Evolutionary conservation across 1,284 basidiomycete species (phyloP), one percentile per base, ranked within the genome.

Genomic region (Boletellus deceptivus): DNA sequence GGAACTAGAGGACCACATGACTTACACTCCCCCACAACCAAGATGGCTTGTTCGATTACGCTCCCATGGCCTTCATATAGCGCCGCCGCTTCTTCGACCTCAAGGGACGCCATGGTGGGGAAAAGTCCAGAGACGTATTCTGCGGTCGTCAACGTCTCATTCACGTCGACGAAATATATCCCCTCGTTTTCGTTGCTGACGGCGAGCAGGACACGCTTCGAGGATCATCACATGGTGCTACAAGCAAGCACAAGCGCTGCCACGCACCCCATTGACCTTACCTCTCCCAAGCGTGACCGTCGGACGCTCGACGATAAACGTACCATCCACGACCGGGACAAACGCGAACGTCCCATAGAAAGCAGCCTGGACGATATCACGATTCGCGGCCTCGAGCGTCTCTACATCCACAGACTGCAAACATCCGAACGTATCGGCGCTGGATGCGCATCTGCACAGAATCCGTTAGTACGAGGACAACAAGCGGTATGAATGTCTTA

Each of bases 271-370:
- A 6, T 57, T 52, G n/a, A 55, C 20, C 11, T 27, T 25, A 45
- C 67, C 64, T 33, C 50, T 53, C 8, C 54, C 17, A 16, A 72
- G 55, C 1, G 64, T 62, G 37, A 55, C 47, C 5, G 57, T 60
- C 3, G 70, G 69, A 14, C 62, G 55, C 51, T 72, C 68, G 8
- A 61, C 44, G 33, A 71, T 70, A 47, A 70, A 67, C 4, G 56
- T 58, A 0, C 66, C 70, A 43, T 72, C 70, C 11, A 72, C 60
- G 13, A 72, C 69, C 0, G 70, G 70, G 31, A 64, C 57, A 18
- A 66, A 62, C 6, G 46, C 39, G 31, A 40, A 65, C 8, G 62
- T 69, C 0, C 64, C 70, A 46, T 49, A 62, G 55, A 71, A 68
- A 24, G 24, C 54, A 27, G 59, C 49, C 3, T 0, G 1, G 13